A percentile compares a stretch with the other conserved stretches of the same genome.
phyloP scores from a whole-genome alignment of 805 yeast genomes.

The Hanseniaspora pseudoguilliermondii region DNA sequence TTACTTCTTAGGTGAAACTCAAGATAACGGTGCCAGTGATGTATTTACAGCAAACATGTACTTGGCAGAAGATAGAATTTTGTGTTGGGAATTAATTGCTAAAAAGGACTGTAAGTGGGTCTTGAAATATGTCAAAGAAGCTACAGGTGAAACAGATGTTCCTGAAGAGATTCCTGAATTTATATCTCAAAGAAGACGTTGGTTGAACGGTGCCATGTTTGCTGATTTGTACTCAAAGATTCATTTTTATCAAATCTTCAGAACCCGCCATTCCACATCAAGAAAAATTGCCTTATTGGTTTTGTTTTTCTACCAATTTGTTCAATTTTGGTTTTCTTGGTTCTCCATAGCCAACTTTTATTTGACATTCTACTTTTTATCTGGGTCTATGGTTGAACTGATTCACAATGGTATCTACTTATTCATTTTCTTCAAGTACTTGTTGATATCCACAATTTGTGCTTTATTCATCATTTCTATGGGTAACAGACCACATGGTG shows the following conservation, averaged over 20 bases:
- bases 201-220: slow-evolving; percentile 96
- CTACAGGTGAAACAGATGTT: slow-evolving; percentile 93
- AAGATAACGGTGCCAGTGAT: slow-evolving; percentile 46
- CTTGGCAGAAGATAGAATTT: slow-evolving; percentile 88
- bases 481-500: slow-evolving; percentile 97
- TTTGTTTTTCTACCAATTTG: slow-evolving; percentile 79
- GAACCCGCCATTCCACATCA: slow-evolving; percentile 67
- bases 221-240: slow-evolving; percentile 85
- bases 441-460: slow-evolving; percentile 68
- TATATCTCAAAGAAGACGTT: slow-evolving; percentile 90
- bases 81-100: slow-evolving; percentile 93
- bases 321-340: slow-evolving; percentile 72
- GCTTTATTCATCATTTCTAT: slow-evolving; percentile 85
- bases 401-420: slow-evolving; percentile 65
- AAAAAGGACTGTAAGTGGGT: slow-evolving; percentile 76
- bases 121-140: slow-evolving; percentile 78
- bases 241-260: slow-evolving; percentile 81
- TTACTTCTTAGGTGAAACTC: slow-evolving; percentile 79
- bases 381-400: slow-evolving; percentile 57
- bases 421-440: slow-evolving; percentile 75
- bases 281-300: slow-evolving; percentile 72
- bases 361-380: slow-evolving; percentile 80
- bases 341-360: slow-evolving; percentile 87
- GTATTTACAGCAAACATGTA: slow-evolving; percentile 95
- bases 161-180: slow-evolving; percentile 93